Percentiles rank a stretch among this genome's conserved stretches.
Evolutionary conservation across 768 basidiomycete genomes (phyloP).

Genomic region (Solioccasus polychromus): DNA sequence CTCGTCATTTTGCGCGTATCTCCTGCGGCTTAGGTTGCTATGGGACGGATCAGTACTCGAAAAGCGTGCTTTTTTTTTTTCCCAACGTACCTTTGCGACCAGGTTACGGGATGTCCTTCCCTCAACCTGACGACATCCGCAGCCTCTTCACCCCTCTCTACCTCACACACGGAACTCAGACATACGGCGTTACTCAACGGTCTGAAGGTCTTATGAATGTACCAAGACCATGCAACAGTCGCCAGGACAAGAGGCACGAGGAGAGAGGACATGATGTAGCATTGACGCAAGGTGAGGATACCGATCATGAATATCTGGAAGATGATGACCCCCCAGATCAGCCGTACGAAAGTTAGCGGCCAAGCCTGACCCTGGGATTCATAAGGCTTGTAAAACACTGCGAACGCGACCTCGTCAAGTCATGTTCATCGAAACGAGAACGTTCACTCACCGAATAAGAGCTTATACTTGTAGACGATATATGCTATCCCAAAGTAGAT

Average conservation of each 20-base stretch:
- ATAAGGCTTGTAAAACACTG: constrained; percentile 98
- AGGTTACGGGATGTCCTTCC: constrained; percentile 82
- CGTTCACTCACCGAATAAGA: constrained; percentile 75
- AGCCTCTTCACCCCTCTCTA: constrained; percentile 84
- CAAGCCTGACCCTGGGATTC: constrained; percentile 97
- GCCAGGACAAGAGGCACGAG: constrained; percentile 74
- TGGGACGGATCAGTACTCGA: not conserved
- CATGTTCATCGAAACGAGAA: not conserved
- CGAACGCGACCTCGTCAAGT: not conserved
- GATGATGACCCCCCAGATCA: constrained; percentile 89
- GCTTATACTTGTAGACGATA: constrained; percentile 97
- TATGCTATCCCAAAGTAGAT: constrained; percentile 96
- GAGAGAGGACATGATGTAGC: constrained; percentile 55
- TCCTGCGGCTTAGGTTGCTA: constrained; percentile 78
- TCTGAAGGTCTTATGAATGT: constrained; percentile 60
- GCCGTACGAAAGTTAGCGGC: constrained; percentile 91
- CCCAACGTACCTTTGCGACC: constrained; percentile 85
- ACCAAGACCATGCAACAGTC: constrained; percentile 81
- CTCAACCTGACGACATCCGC: constrained; percentile 72
- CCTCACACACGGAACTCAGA: constrained; percentile 83
- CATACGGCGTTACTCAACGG: constrained; percentile 82
- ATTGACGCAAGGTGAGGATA: constrained; percentile 73
- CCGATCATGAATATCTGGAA: constrained; percentile 98
- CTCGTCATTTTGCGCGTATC: constrained; percentile 93
- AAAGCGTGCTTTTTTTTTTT: no score